Percentiles rank a stretch among this genome's conserved stretches.
These are phyloP conservation scores for Phytopythium oedochilum DNA, from an alignment of 352 stramenopile genomes.

Conservation along the genomic window DNA sequence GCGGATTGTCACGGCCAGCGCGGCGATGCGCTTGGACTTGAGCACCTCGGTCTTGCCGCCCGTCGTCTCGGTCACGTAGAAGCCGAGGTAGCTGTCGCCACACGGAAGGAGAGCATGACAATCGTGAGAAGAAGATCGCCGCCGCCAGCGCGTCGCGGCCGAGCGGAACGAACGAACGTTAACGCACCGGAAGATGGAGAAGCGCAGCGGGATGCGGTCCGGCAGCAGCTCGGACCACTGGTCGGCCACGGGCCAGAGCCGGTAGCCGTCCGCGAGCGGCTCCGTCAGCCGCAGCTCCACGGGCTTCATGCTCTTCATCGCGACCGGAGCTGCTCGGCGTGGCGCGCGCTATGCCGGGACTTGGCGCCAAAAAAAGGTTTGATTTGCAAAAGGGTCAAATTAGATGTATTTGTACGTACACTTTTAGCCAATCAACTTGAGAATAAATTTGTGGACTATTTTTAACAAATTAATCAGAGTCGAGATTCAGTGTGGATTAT, in stretches of 20 bases:
- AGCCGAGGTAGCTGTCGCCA: constrained; percentile 49
- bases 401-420: too few relatives aligned
- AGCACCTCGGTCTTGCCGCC: constrained; percentile 62
- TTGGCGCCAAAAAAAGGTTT: neutral
- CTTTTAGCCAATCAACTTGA: too few relatives aligned
- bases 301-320: constrained; percentile 72
- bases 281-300: constrained; percentile 38
- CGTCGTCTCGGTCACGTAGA: constrained; percentile 62
- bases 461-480: too few relatives aligned
- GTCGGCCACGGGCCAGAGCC: constrained; percentile 59
- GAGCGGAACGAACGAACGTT: neutral
- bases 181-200: constrained; percentile 67
- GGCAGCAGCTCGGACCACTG: constrained; percentile 74
- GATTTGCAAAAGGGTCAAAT: too few relatives aligned
- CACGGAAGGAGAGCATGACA: neutral
- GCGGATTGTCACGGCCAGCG: constrained; percentile 65
- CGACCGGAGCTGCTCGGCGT: neutral
- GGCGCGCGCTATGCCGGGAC: neutral
- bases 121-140: neutral
- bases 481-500: too few relatives aligned
- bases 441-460: too few relatives aligned
- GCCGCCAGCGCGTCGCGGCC: neutral
- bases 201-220: constrained; percentile 56
- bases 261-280: constrained; percentile 48
- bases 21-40: constrained; percentile 40